A percentile compares a stretch with the other conserved stretches of the same genome.
These are phyloP conservation scores for Sanghuangporus weigelae DNA, from an alignment of 1,284 basidiomycete genomes.

Conservation along the genomic window DNA sequence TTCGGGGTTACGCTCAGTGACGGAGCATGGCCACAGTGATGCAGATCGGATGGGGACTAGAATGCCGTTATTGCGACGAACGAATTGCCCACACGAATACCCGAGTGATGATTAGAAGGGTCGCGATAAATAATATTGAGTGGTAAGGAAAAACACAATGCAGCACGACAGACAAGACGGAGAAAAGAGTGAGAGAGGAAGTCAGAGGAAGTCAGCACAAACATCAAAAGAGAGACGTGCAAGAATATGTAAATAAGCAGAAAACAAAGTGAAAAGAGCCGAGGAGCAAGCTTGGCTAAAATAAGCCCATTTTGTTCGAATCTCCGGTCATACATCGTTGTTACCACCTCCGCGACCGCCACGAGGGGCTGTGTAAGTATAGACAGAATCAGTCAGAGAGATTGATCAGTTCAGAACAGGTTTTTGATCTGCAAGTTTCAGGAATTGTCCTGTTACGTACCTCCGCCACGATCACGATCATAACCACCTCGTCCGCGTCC, in stretches of 20 bases:
- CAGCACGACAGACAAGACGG: constrained; percentile 1
- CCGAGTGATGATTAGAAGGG: background rate
- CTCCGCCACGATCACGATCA: constrained; percentile 12
- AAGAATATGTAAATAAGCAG: background rate
- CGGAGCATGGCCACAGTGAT: background rate
- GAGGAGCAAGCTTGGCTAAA: background rate
- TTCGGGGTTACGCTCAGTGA: background rate
- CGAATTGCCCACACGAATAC: background rate
- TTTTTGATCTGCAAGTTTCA: background rate
- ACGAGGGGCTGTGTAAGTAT: background rate
- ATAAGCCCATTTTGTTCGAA: background rate
- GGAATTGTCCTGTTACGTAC: background rate
- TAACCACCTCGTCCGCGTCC: constrained; percentile 37
- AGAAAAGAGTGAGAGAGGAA: background rate
- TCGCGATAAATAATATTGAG: constrained; percentile 2
- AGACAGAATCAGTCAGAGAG: background rate
- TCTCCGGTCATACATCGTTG: constrained; percentile 1
- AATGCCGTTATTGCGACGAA: background rate
- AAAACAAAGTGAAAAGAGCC: background rate
- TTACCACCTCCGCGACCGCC: constrained; percentile 3
- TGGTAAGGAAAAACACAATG: constrained; percentile 1
- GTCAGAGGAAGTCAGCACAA: background rate
- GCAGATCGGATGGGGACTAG: background rate
- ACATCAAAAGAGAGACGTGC: background rate
- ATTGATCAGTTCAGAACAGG: background rate